Base-by-base conservation (phyloP, 2,329 filamentous ascomycete species). In the Tothia fuscella region DNA sequence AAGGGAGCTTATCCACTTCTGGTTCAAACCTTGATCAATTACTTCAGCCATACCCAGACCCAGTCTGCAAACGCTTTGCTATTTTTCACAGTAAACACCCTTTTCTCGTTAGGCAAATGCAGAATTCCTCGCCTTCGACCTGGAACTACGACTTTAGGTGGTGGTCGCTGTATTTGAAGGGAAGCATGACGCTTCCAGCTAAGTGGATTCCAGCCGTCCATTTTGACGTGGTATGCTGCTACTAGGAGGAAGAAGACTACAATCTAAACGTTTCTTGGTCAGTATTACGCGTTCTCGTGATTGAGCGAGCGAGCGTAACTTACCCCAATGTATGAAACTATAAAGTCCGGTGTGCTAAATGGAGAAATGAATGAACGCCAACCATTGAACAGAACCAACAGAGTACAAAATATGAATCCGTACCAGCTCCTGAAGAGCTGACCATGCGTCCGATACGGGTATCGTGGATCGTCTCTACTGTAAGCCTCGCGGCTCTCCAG, bases 121-220 rank as follows among this genome's bases (percentile, higher is more conserved):
- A 49, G 28, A 37, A 45, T 38, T 9, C 46, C 48, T 35, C 46
- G 34, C 29, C 46, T 45, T 42, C 35, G 25, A 36, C 28, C 40
- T 28, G 20, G 42, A 38, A 20, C 46, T 44, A 31, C 32, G 37
- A 9, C 25, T 28, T 28, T 45, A 10, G 10, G 43, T 26, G 13
- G 37, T 17, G 30, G 28, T 16, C 9, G 43, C 34, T 21, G 42
- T 3, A 32, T 12, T 20, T 21, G 42, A 43, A 2, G 35, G 5
- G 33, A 34, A n/a, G 43, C 42, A 21, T 40, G 33, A 14, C 37
- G n/a, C 29, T 41, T 38, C 44, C 44, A 49, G 25, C 45, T 46
- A 7, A 10, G 17, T 3, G 41, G 44, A 10, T 39, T 30, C 14
- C 40, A 45, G 5, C 48, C 48, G 14, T 47, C 38, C 16, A 42